Base-by-base conservation (phyloP, 345 rosid species). In the Trapa bicornis region DNA sequence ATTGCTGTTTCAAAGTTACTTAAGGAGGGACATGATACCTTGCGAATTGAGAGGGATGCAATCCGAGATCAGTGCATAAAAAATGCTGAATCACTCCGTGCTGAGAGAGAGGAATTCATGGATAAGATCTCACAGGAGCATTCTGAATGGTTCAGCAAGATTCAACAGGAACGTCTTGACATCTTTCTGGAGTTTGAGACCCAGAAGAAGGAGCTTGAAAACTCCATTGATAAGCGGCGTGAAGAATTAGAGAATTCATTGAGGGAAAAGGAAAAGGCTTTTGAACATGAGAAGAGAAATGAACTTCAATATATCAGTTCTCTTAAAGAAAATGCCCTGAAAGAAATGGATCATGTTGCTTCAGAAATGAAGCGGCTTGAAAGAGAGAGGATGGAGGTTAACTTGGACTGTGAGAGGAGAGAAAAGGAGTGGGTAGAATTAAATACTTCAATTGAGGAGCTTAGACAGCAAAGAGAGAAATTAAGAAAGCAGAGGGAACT, bases 71-170 rank as follows among this genome's bases (percentile, higher is more conserved):
- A 89, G 62, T 87, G 87, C 76, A 86, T 80, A 64, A 64, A 58
- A 14, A 89, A 84, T 52, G 78, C 81, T 61, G 94, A 87, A 67
- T 77, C 76, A n/a, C 78, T 91, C 53, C 86, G 87, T 70, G 74
- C 47, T 22, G 99, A 95, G 79, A 75, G 92, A 53, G 97, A 86
- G 75, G 93, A 87, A n/a, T 89, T 89, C 74, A 86, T 83, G 96
- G 84, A 79, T 54, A 86, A 84, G 75, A 87, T 87, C 89, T 82
- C 69, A 48, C 83, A 74, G 57, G 99, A 91, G 62, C 97, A 80
- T 67, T 77, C 96, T 68, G 96, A 91, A 72, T 89, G 85, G 92
- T 85, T 86, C 80, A 86, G 73, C 78, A 89, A 86, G 80, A 83
- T 87, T 80, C 93, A 94, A 47, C 80, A 83, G 22, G 96, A 94